Base-by-base conservation (phyloP, 2,329 filamentous ascomycete species). In the Neopestalotiopsis rosae region DNA sequence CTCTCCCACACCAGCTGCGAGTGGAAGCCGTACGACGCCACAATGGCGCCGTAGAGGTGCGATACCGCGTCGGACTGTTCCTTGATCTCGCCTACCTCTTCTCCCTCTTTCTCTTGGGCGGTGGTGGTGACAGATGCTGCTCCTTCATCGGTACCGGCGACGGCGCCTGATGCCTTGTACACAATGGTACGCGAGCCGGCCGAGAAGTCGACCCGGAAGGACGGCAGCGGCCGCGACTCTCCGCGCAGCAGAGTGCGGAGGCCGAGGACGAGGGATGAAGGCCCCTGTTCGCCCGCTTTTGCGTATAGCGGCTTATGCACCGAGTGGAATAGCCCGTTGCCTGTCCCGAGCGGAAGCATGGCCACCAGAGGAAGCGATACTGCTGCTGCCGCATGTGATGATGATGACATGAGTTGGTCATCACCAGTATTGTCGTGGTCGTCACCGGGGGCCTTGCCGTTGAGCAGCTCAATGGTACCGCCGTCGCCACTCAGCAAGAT, bases 21-120 rank as follows among this genome's bases (percentile, higher is more conserved):
- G 76, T 98, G 95, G 76, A 98, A 90, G 24, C 93, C 95, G 87
- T 97, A 97, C 79, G 92, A 96, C 59, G 91, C 91, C 1, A 98
- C 95, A 28, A 98, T 94, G 30, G 92, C 92, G 32, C 94, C 95
- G 74, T 92, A 88, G 30, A 92, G 82, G 61, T 80, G 78, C 0
- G 78, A 75, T 4, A 85, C 79, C 1, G 72, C 68, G 10, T 79
- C 75, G 40, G 79, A 74, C n/a, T 79, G 68, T 63, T 79, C 78
- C 2, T 74, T 69, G 6, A 76, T 64, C 6, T 72, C 68, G 3
- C 7, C 42, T 12, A 6, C 45, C 4, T n/a, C 45, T 6, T 49
- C 13, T n/a, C 5, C n/a, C 14, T 49, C 42, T n/a, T 13, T 14
- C 3, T 28, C 24, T 4, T 28, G 24, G 42, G 3, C 13, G 42